phyloP scores from a whole-genome alignment of 2,329 filamentous ascomycete genomes.

The Paecilomyces sp. region DNA sequence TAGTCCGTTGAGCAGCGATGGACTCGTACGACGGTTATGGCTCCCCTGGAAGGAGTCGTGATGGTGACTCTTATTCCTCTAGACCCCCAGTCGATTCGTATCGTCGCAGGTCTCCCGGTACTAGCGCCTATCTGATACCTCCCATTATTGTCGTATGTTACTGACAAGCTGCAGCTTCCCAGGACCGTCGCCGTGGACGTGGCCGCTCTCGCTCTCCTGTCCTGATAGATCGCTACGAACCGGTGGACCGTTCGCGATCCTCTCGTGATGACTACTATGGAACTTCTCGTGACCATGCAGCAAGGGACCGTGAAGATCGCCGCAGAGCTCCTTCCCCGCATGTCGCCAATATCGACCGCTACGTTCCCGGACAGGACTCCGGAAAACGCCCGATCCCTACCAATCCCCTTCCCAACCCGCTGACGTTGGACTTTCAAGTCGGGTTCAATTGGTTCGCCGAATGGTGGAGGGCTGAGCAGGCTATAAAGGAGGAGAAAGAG shows the following conservation, averaged over 20 bases:
- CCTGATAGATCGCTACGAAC: slow-evolving; percentile 59
- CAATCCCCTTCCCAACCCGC: slow-evolving; percentile 55
- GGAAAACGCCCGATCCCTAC: slow-evolving; percentile 45
- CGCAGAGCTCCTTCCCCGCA: slow-evolving; percentile 53
- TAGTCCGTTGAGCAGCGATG: slow-evolving; percentile 22
- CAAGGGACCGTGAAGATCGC: slow-evolving; percentile 50
- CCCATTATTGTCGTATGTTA: not conserved
- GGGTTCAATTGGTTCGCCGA: slow-evolving; percentile 63
- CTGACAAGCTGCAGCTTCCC: slow-evolving; percentile 17
- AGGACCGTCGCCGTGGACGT: slow-evolving; percentile 40
- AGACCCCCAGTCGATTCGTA: slow-evolving; percentile 32
- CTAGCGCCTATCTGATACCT: slow-evolving; percentile 6
- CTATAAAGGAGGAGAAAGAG: slow-evolving; percentile 58
- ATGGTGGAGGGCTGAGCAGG: slow-evolving; percentile 60
- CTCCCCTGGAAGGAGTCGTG: slow-evolving; percentile 37
- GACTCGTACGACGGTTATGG: slow-evolving; percentile 41
- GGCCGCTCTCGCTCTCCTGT: slow-evolving; percentile 54
- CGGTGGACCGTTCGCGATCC: slow-evolving; percentile 41
- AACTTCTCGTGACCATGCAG: slow-evolving; percentile 32
- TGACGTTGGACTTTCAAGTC: slow-evolving; percentile 58
- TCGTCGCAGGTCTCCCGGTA: slow-evolving; percentile 42
- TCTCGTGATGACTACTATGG: slow-evolving; percentile 53
- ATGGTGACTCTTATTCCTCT: slow-evolving; percentile 31
- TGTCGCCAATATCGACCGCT: slow-evolving; percentile 55
- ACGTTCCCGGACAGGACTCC: slow-evolving; percentile 55